A percentile compares a stretch with the other conserved stretches of the same genome.
These are phyloP conservation scores for Entomortierella chlamydospora DNA, from an alignment of 192 early-diverging fungal species.

Conservation along the genomic window DNA sequence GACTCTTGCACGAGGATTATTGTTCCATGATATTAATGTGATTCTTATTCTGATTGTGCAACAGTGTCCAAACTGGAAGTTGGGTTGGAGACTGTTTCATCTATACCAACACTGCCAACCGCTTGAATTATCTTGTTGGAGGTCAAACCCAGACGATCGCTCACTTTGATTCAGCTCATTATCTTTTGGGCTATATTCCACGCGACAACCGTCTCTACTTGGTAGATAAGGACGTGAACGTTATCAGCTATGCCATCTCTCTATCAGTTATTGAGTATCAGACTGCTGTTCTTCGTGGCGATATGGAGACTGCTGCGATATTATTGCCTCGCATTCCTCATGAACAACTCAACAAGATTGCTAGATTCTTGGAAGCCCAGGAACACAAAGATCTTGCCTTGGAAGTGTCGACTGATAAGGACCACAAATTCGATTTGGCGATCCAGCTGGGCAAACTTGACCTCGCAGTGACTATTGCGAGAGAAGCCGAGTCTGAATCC, in stretches of 20 bases:
- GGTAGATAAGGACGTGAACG: slow-evolving; percentile 92
- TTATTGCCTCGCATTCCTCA: slow-evolving; percentile 88
- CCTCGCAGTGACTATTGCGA: slow-evolving; percentile 88
- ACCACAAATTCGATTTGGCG: slow-evolving; percentile 97
- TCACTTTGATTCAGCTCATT: slow-evolving; percentile 94
- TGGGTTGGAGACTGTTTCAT: slow-evolving; percentile 99
- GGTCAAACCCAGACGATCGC: slow-evolving; percentile 93
- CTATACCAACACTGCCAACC: slow-evolving; percentile 90
- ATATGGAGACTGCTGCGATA: slow-evolving; percentile 82
- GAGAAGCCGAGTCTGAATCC: slow-evolving; percentile 82
- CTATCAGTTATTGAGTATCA: slow-evolving; percentile 98
- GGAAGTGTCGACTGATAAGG: slow-evolving; percentile 93
- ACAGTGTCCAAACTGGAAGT: slow-evolving; percentile 89
- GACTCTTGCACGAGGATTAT: too few species aligned
- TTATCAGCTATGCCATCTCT: slow-evolving; percentile 92
- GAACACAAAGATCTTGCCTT: slow-evolving; percentile 92
- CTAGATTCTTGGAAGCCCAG: slow-evolving; percentile 95
- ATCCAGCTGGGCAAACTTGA: slow-evolving; percentile 87
- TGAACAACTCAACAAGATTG: slow-evolving; percentile 91
- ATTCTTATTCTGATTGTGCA: too few species aligned
- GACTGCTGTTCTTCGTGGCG: slow-evolving; percentile 95
- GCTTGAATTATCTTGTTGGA: slow-evolving; percentile 97
- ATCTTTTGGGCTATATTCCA: slow-evolving; percentile 94
- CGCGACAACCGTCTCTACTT: slow-evolving; percentile 95
- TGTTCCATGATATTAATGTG: slow-evolving; percentile 14